Evolutionary conservation across 495 filamentous ascomycete genomes (phyloP).

Genomic region (Hypoxylon crocopeplum): DNA sequence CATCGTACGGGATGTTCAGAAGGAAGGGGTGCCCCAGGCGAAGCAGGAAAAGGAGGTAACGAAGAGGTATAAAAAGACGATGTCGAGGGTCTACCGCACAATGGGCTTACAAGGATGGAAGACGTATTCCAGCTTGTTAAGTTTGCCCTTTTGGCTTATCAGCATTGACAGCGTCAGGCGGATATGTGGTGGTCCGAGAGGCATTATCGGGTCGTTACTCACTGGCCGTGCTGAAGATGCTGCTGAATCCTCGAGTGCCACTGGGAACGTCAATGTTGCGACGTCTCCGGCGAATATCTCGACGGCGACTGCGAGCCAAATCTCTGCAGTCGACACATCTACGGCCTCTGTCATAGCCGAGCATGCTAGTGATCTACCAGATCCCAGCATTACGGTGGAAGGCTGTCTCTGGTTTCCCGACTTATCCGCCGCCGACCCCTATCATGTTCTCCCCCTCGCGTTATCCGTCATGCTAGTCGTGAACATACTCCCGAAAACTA

Average conservation of each 20-base stretch:
- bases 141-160: slow-evolving; percentile 72
- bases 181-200: slow-evolving; percentile 64
- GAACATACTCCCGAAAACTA: slow-evolving; percentile 47
- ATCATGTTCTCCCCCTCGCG: slow-evolving; percentile 67
- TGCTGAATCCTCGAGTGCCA: background rate
- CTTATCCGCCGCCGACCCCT: slow-evolving; percentile 73
- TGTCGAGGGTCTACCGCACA: slow-evolving; percentile 48
- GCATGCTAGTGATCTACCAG: slow-evolving; percentile 36
- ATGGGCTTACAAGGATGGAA: slow-evolving; percentile 62
- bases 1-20: slow-evolving; percentile 36
- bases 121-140: slow-evolving; percentile 48
- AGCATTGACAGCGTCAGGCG: slow-evolving; percentile 71
- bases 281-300: slow-evolving; percentile 1
- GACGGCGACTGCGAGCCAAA: background rate
- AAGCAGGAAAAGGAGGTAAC: slow-evolving; percentile 27
- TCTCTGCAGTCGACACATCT: slow-evolving; percentile 4
- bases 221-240: slow-evolving; percentile 18
- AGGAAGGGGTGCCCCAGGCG: slow-evolving; percentile 7
- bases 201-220: slow-evolving; percentile 56
- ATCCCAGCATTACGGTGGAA: slow-evolving; percentile 67
- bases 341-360: slow-evolving; percentile 3
- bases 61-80: slow-evolving; percentile 39
- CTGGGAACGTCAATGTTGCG: background rate
- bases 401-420: slow-evolving; percentile 85
- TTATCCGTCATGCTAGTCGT: slow-evolving; percentile 58